These are phyloP conservation scores for Ogataea wickerhamii DNA, from an alignment of 805 yeast species.

Conservation along the genomic window DNA sequence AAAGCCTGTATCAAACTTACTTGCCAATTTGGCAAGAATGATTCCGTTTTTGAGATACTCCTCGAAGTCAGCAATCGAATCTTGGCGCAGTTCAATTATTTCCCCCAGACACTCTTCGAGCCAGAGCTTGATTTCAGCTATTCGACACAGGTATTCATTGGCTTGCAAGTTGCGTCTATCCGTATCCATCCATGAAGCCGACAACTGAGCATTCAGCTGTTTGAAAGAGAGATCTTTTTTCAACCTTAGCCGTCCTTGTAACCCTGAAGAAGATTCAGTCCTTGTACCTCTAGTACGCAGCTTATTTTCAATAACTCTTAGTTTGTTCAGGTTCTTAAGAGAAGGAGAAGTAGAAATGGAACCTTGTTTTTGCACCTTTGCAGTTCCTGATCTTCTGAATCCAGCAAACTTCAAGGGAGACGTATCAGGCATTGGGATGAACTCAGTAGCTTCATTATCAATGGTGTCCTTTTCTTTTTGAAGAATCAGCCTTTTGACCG, in stretches of 20 bases:
- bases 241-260: slow-evolving; percentile 14
- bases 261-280: slow-evolving; percentile 18
- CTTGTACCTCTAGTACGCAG: slow-evolving; percentile 14
- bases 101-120: slow-evolving; percentile 34
- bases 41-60: slow-evolving; percentile 81
- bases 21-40: slow-evolving; percentile 72
- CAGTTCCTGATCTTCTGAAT: slow-evolving; percentile 11
- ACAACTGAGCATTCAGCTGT: slow-evolving; percentile 3
- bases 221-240: slow-evolving; percentile 14
- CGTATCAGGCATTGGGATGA: slow-evolving; percentile 24
- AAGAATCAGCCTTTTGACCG: slow-evolving; percentile 32
- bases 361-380: slow-evolving; percentile 9
- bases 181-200: slow-evolving; percentile 27
- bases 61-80: slow-evolving; percentile 46
- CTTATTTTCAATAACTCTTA: slow-evolving; percentile 29
- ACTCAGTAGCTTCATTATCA: slow-evolving; percentile 24
- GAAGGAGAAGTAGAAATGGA: slow-evolving; percentile 36
- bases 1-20: slow-evolving; percentile 59
- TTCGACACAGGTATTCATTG: slow-evolving; percentile 51
- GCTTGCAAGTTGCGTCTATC: slow-evolving; percentile 28
- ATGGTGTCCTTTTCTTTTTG: slow-evolving; percentile 32
- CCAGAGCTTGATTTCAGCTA: slow-evolving; percentile 50
- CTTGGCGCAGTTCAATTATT: slow-evolving; percentile 29
- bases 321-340: slow-evolving; percentile 32
- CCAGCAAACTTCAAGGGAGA: slow-evolving; percentile 18